phyloP scores from a whole-genome alignment of 140 eudicot genomes.

The Flaveria floridana region DNA sequence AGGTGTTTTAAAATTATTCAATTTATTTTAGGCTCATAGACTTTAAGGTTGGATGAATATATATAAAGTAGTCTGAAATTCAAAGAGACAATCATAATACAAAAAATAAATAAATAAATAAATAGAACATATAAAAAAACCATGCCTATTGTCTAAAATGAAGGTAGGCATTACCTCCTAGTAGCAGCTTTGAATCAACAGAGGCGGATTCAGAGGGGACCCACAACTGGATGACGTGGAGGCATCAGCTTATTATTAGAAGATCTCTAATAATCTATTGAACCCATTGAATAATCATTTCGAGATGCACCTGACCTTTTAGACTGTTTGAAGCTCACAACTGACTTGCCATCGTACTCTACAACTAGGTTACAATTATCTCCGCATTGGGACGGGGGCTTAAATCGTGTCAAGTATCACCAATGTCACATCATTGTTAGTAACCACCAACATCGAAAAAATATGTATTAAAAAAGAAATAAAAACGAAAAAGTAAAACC shows the following conservation, averaged over 20 bases:
- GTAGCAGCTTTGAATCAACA: slow-evolving; percentile 49
- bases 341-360: slow-evolving; percentile 92
- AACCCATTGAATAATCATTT: slow-evolving; percentile 45
- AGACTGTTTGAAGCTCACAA: slow-evolving; percentile 57
- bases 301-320: slow-evolving; percentile 44
- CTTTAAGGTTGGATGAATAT: too few species aligned
- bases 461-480: too few species aligned
- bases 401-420: too few species aligned
- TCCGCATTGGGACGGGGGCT: too few species aligned
- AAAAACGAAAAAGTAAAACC: too few species aligned
- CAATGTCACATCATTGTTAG: too few species aligned
- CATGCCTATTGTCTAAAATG: not conserved
- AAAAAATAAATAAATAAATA: not conserved
- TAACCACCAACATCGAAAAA: too few species aligned
- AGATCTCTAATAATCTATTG: slow-evolving; percentile 46
- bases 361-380: slow-evolving; percentile 88
- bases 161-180: slow-evolving; percentile 31
- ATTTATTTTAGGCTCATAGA: too few species aligned
- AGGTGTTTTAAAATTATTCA: too few species aligned
- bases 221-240: slow-evolving; percentile 42
- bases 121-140: not conserved
- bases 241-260: slow-evolving; percentile 45
- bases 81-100: not conserved
- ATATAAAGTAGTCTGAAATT: too few species aligned
- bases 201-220: slow-evolving; percentile 46